Evolutionary conservation across 2,329 filamentous ascomycete genomes (phyloP), one percentile per base, ranked within the genome.

Genomic region (Pestalotiopsis sp.): DNA sequence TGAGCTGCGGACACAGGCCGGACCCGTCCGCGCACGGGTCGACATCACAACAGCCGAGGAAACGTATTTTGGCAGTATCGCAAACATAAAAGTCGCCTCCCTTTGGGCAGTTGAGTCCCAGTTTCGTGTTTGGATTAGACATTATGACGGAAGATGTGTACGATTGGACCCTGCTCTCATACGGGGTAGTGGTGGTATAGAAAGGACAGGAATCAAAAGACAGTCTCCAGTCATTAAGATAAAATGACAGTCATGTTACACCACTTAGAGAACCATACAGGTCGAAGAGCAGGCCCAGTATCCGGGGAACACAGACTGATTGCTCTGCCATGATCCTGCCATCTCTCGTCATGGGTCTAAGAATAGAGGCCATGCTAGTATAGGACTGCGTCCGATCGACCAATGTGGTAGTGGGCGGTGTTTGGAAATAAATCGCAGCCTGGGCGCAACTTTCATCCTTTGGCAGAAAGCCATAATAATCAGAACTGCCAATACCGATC

Each of bases 41-140:
- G 23, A 73, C 68, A 5, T 73, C 72, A 68, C 81, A 83, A 69
- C 81, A 83, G 9, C 81, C 81, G 25, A 82, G 76, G 58, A 82
- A 83, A 3, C 75, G 75, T 17, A 77, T 72, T 9, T 73, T 74
- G 12, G 73, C 75, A 1, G 70, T 70, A 27, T 74, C 74, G 66
- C 80, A 81, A 3, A 78, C 74, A 68, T 79, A 80, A 73, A 77
- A 79, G 6, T 69, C 70, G 4, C 76, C 75, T 12, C 74, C 77
- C 27, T 66, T 71, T 2, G 78, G 77, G 67, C 79, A 81, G 0
- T 74, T 74, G 17, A 77, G 71, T 14, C 74, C 72, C 45, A 79
- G 70, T n/a, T 73, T 69, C 56, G 52, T 38, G 39, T 59, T 65
- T 62, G 68, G 60, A 41, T 69, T 59, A 45, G 72, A 67, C 71